A percentile compares a stretch with the other conserved stretches of the same genome.
These are phyloP conservation scores for Populus ilicifolia DNA, from an alignment of 345 rosid species.

Conservation along the genomic window DNA sequence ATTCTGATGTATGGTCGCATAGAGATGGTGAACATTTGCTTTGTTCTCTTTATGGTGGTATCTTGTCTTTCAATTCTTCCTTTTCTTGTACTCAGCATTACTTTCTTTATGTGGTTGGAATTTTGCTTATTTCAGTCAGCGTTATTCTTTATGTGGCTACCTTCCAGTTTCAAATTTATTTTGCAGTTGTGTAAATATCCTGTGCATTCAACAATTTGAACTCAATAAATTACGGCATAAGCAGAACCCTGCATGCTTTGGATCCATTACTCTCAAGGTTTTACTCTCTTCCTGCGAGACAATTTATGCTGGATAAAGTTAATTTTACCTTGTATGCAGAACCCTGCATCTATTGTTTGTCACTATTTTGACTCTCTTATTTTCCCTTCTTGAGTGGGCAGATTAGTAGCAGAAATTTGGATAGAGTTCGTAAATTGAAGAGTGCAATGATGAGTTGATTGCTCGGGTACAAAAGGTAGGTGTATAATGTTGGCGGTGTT, in stretches of 20 bases:
- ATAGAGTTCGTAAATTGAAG: constrained; percentile 91
- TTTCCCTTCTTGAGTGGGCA: constrained; percentile 22
- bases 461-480: constrained; percentile 92
- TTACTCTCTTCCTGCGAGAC: background rate
- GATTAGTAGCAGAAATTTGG: constrained; percentile 96
- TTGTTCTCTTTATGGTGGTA: background rate
- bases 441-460: constrained; percentile 95
- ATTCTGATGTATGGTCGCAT: background rate
- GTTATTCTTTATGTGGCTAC: background rate
- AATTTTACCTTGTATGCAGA: background rate
- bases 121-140: background rate
- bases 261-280: background rate
- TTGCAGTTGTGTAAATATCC: background rate
- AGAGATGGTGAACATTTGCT: background rate
- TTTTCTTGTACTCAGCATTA: background rate
- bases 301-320: background rate
- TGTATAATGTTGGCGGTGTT: background rate
- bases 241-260: background rate
- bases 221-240: background rate
- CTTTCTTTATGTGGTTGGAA: background rate
- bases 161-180: background rate
- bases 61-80: background rate
- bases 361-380: background rate
- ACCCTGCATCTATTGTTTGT: background rate
- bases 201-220: background rate